These are phyloP conservation scores for Graphilbum sp. DNA, from an alignment of 2,329 filamentous ascomycete species.

Conservation along the genomic window DNA sequence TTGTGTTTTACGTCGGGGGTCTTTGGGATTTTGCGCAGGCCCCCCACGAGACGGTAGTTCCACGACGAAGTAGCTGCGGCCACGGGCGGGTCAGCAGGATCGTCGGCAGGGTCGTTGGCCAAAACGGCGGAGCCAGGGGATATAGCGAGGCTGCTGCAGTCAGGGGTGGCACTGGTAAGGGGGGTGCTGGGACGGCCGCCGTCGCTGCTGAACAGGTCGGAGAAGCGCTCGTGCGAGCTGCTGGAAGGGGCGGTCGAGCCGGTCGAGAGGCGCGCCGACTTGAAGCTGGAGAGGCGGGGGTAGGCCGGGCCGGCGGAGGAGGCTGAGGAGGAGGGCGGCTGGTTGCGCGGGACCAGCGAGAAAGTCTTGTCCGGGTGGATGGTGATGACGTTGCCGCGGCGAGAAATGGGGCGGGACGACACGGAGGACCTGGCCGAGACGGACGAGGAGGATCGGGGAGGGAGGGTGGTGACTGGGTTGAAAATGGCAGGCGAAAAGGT, in stretches of 20 bases:
- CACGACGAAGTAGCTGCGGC: constrained; percentile 27
- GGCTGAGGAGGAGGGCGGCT: background rate
- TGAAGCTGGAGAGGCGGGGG: too few species aligned
- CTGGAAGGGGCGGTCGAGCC: background rate
- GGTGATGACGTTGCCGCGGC: constrained; percentile 28
- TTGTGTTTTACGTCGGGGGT: constrained; percentile 27
- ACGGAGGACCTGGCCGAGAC: constrained; percentile 6
- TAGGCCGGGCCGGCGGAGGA: background rate
- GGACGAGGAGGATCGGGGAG: constrained; percentile 3
- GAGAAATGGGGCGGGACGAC: constrained; percentile 17
- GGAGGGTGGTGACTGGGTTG: constrained; percentile 6
- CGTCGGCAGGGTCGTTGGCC: too few species aligned
- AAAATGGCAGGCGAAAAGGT: too few species aligned
- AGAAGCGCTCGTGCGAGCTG: background rate
- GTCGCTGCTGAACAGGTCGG: too few species aligned
- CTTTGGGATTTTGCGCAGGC: constrained; percentile 33
- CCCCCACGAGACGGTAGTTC: constrained; percentile 38
- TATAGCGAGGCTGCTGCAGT: too few species aligned
- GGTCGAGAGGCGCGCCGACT: background rate
- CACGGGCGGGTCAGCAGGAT: constrained; percentile 12
- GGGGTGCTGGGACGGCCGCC: too few species aligned
- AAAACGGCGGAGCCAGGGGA: too few species aligned
- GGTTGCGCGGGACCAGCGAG: constrained; percentile 25
- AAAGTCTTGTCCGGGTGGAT: constrained; percentile 43
- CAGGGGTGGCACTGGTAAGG: background rate